Base-by-base conservation (phyloP, 306 rosid species). In the Dryas drummondii region DNA sequence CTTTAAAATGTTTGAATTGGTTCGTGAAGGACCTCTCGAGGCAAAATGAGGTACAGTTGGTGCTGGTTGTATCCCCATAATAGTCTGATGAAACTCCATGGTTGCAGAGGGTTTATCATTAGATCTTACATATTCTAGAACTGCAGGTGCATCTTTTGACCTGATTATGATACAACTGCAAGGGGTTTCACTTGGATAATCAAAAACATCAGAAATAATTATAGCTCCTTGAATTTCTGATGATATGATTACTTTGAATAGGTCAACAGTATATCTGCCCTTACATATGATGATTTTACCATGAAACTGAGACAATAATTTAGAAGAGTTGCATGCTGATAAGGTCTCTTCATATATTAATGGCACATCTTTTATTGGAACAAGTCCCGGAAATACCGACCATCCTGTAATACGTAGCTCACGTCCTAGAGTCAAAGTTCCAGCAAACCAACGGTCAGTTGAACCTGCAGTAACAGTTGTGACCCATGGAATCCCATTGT, bases 401-500 rank as follows among this genome's bases (percentile, higher is more conserved):
- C 59, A 60, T 73, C 77, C 69, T 26, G 13, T 57, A 26, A 73
- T 13, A 1, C 19, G 4, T 32, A 59, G 4, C 8, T 49, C 41
- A 47, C 37, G 60, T 6, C 69, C 60, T 4, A 60, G 19, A 27
- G 0, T 32, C 69, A 60, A 9, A 1, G 12, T 46, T 16, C 50
- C 50, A 0, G 6, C 32, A 27, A 61, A 73, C 59, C 42, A 47
- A 32, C 13, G 19, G 9, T 48, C 48, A 32, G 46, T 10, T 8
- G 59, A 60, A 22, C 71, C 51, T 9, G 82, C 79, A 0, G 58
- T 78, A 48, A 75, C 86, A 0, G 69, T 82, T 0, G 74, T 14
- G 5, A 80, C 54, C 85, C 82, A 72, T 0, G 84, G 82, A 72
- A 80, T 72, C 5, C 72, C 80, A 54, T 81, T 83, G 40, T 41